A percentile compares a stretch with the other conserved stretches of the same genome.
These are phyloP conservation scores for Iberis pinnata DNA, from an alignment of 345 rosid species.

Conservation along the genomic window DNA sequence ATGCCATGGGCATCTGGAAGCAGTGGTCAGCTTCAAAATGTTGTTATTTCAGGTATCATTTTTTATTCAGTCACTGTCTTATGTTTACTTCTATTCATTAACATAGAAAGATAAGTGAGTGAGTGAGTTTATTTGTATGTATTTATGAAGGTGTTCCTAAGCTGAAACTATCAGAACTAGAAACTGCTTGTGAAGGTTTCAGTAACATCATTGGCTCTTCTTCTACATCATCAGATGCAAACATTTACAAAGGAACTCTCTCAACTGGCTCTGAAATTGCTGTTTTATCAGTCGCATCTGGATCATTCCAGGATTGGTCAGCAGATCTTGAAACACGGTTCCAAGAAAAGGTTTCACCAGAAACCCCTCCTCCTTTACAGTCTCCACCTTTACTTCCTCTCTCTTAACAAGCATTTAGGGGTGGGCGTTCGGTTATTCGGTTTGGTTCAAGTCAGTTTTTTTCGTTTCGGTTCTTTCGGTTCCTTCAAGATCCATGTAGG, in stretches of 20 bases:
- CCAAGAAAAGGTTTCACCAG: constrained; percentile 55
- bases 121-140: background rate
- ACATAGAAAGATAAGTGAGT: background rate
- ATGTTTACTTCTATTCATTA: constrained; percentile 13
- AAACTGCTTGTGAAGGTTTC: constrained; percentile 93
- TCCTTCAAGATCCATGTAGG: too few species aligned
- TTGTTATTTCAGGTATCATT: constrained; percentile 56
- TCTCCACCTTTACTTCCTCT: background rate
- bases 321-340: constrained; percentile 54
- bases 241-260: constrained; percentile 79
- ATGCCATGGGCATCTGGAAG: constrained; percentile 56
- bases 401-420: too few species aligned
- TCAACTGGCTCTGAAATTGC: constrained; percentile 89
- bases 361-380: background rate
- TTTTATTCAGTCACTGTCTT: background rate
- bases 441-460: too few species aligned
- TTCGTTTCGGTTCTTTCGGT: background rate
- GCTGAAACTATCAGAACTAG: constrained; percentile 82
- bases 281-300: constrained; percentile 48
- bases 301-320: constrained; percentile 62
- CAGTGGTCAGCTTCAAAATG: constrained; percentile 72
- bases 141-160: constrained; percentile 51
- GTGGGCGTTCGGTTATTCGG: too few species aligned
- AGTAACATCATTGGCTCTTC: constrained; percentile 86
- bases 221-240: constrained; percentile 51